Evolutionary conservation across 2,329 filamentous ascomycete species (phyloP).

Genomic region (Erysiphe pulchra): DNA sequence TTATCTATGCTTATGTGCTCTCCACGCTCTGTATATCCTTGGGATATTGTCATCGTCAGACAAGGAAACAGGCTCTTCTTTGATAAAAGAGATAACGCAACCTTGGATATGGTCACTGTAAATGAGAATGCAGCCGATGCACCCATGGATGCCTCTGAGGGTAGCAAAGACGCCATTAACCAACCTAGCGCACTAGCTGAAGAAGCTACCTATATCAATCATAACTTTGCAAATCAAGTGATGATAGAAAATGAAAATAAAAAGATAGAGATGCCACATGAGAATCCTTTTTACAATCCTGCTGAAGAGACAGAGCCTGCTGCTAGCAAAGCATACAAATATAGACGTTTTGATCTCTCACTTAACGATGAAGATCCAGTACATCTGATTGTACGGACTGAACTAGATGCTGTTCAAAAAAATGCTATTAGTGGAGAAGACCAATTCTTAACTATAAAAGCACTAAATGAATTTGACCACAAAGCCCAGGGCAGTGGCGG

Average conservation of each 20-base stretch:
- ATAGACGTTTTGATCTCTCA: constrained; percentile 86
- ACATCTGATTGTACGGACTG: constrained; percentile 77
- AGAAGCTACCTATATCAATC: constrained; percentile 98
- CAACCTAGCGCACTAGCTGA: constrained; percentile 78
- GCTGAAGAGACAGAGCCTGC: constrained; percentile 80
- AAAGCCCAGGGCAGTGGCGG: constrained; percentile 90
- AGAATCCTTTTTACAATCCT: constrained; percentile 94
- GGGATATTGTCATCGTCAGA: constrained; percentile 86
- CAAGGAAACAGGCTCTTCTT: constrained; percentile 95
- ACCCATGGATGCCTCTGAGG: constrained; percentile 72
- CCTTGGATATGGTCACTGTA: constrained; percentile 90
- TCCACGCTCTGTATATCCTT: constrained; percentile 86
- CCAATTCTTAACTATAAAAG: constrained; percentile 78
- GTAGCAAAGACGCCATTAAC: constrained; percentile 86
- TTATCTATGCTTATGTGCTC: constrained; percentile 99
- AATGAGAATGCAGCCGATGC: constrained; percentile 97
- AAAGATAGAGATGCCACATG: constrained; percentile 64
- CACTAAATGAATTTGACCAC: constrained; percentile 96
- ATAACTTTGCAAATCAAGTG: constrained; percentile 95
- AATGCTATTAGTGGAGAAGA: constrained; percentile 81
- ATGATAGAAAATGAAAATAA: constrained; percentile 55
- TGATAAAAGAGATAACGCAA: constrained; percentile 90
- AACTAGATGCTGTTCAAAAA: constrained; percentile 88
- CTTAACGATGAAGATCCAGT: constrained; percentile 77
- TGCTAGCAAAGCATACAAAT: constrained; percentile 94